A percentile compares a stretch with the other conserved stretches of the same genome.
Conservation (phyloP, 2,329 filamentous ascomycete species). For the Cytospora leucostoma region DNA sequence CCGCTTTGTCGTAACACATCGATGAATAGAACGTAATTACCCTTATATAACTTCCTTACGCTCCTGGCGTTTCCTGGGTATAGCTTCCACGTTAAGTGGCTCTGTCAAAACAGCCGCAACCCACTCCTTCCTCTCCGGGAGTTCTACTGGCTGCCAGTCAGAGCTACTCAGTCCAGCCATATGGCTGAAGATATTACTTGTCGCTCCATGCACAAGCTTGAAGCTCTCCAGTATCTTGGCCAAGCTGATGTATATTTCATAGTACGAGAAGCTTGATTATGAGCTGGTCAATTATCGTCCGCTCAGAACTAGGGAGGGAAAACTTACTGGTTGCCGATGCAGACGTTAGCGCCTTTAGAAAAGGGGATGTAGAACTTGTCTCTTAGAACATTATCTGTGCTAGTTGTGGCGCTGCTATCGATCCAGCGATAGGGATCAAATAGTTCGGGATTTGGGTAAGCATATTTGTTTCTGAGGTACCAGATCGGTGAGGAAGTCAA, state of each 20-base stretch:
- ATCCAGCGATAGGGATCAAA: slow-evolving; percentile 35
- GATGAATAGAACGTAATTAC: too few relatives aligned
- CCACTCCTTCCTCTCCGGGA: slow-evolving; percentile 31
- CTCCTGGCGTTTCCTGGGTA: background rate
- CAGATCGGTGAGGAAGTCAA: slow-evolving; percentile 36
- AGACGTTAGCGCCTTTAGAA: slow-evolving; percentile 35
- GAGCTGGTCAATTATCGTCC: background rate
- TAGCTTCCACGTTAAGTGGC: background rate
- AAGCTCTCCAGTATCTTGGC: slow-evolving; percentile 10
- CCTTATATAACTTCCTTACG: too few relatives aligned
- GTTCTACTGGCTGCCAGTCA: slow-evolving; percentile 28
- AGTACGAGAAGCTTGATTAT: slow-evolving; percentile 16
- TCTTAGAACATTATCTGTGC: slow-evolving; percentile 25
- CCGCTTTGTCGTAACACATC: too few relatives aligned
- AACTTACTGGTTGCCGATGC: slow-evolving; percentile 35
- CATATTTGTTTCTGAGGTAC: slow-evolving; percentile 35
- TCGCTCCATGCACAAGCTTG: background rate
- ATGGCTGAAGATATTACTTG: background rate
- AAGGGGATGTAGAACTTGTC: slow-evolving; percentile 37
- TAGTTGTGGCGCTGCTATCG: slow-evolving; percentile 16
- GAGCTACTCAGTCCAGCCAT: slow-evolving; percentile 6
- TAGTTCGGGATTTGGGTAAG: slow-evolving; percentile 32
- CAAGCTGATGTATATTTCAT: slow-evolving; percentile 14
- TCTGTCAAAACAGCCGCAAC: slow-evolving; percentile 30
- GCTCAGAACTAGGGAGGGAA: too few relatives aligned